phyloP scores from a whole-genome alignment of 225 moss, liverwort and hornwort species.

The Lunularia cruciata region DNA sequence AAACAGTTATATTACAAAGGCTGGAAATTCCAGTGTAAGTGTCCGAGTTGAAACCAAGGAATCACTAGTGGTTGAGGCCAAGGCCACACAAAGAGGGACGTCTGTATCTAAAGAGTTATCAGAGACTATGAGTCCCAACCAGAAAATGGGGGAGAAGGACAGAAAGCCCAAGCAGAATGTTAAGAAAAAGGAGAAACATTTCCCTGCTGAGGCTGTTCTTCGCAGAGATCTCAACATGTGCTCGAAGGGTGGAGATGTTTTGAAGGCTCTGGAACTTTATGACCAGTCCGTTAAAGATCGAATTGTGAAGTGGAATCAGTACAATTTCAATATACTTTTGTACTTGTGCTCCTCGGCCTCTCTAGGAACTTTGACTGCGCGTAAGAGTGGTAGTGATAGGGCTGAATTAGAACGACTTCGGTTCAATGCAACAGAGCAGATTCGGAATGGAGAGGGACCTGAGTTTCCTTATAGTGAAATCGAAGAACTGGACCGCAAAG shows the following conservation, averaged over 20 bases:
- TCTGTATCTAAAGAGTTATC: background rate
- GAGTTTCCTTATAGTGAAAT: conserved; percentile 30
- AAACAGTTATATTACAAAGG: background rate
- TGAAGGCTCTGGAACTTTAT: conserved; percentile 71
- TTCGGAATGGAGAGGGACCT: conserved; percentile 28
- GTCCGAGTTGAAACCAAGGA: background rate
- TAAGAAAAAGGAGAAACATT: conserved; percentile 71
- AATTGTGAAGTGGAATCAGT: conserved; percentile 76
- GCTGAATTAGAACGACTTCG: conserved; percentile 48
- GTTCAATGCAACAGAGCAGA: conserved; percentile 42
- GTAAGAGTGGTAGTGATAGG: conserved; percentile 72
- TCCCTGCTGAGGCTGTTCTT: conserved; percentile 63
- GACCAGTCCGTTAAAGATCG: conserved; percentile 59
- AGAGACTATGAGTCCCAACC: conserved; percentile 17
- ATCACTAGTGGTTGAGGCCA: background rate
- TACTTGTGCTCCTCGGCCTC: conserved; percentile 89
- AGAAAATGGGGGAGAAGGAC: conserved; percentile 12
- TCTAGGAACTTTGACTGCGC: conserved; percentile 59
- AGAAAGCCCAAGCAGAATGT: conserved; percentile 16
- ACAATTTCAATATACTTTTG: conserved; percentile 79
- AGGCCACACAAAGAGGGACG: background rate
- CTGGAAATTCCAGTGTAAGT: background rate
- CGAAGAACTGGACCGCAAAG: conserved; percentile 25
- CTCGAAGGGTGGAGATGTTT: conserved; percentile 79
- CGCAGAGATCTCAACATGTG: conserved; percentile 89